Evolutionary conservation across 768 basidiomycete species (phyloP).

Genomic region (Pisolithus sp.): DNA sequence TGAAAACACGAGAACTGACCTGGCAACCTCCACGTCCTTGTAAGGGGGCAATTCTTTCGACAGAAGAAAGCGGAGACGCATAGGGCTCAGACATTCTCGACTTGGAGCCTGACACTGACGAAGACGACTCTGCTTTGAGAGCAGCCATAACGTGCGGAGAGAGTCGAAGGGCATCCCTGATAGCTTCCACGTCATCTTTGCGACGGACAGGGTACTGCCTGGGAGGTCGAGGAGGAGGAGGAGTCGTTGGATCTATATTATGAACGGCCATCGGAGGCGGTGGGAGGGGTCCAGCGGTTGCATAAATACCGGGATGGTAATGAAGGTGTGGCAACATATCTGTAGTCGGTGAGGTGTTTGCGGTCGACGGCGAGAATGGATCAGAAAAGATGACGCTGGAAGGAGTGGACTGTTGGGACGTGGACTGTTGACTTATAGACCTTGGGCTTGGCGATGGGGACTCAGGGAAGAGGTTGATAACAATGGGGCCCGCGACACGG

Average conservation of each 20-base stretch:
- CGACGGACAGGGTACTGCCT: conserved; percentile 49
- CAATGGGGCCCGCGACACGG: conserved; percentile 58
- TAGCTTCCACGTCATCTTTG: conserved; percentile 46
- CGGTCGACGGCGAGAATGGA: conserved; percentile 21
- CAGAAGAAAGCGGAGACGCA: conserved; percentile 8
- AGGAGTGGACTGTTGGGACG: conserved; percentile 24
- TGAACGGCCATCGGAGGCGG: conserved; percentile 58
- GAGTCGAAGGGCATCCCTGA: conserved; percentile 55
- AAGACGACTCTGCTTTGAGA: conserved; percentile 23
- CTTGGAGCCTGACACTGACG: conserved; percentile 14
- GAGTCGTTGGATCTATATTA: conserved; percentile 39
- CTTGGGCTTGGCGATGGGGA: conserved; percentile 24
- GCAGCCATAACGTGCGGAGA: conserved; percentile 48
- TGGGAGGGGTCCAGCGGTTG: conserved; percentile 69
- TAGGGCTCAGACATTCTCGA: conserved; percentile 23
- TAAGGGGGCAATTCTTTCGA: conserved; percentile 1
- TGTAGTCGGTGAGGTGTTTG: conserved; percentile 23
- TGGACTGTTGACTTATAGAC: conserved; percentile 21
- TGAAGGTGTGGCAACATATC: conserved; percentile 40
- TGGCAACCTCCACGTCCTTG: conserved; percentile 6
- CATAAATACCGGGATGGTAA: conserved; percentile 64
- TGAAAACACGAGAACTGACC: conserved; percentile 11
- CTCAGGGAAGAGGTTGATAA: conserved; percentile 41
- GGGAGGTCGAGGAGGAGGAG: conserved; percentile 57
- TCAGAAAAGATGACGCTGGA: conserved; percentile 17